Conservation (phyloP, 371 early-diverging fungal species). For the Apophysomyces ossiformis region DNA sequence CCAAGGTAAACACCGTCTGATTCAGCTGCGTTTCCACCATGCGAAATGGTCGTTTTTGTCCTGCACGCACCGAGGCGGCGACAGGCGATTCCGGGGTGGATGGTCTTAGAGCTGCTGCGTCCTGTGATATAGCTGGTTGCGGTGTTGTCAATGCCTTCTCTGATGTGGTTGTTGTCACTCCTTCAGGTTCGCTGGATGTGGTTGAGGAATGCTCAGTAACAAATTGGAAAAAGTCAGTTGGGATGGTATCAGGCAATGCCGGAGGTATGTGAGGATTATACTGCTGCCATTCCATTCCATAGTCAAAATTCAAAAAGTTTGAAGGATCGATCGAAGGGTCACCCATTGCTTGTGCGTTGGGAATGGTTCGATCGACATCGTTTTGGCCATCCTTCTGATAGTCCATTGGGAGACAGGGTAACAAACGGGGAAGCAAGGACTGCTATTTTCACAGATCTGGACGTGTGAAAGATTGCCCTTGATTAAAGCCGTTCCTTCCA, state of each 20-base stretch:
- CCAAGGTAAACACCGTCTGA: conserved; percentile 42
- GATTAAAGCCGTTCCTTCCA: too few species aligned
- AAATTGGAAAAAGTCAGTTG: conserved; percentile 31
- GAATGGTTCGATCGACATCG: not conserved
- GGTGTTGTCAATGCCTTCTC: not conserved
- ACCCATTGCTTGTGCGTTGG: not conserved
- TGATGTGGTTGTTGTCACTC: not conserved
- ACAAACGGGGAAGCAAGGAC: too few species aligned
- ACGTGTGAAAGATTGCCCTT: too few species aligned
- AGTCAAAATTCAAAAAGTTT: conserved; percentile 25
- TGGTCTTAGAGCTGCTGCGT: not conserved
- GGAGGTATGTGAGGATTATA: conserved; percentile 1
- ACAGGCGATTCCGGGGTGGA: not conserved
- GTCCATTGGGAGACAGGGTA: not conserved
- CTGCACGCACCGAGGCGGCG: not conserved
- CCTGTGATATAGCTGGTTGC: not conserved
- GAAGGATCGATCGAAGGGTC: conserved; percentile 8
- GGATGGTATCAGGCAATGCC: conserved; percentile 14
- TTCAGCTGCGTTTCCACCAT: conserved; percentile 25
- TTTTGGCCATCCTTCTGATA: not conserved
- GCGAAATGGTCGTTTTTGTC: conserved; percentile 7
- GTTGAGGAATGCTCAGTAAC: conserved; percentile 11
- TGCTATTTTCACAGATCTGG: too few species aligned
- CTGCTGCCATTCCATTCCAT: conserved; percentile 12
- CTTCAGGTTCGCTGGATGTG: not conserved